Percentiles rank a stretch among this genome's conserved stretches.
These are phyloP conservation scores for Chlorella sp. DNA, from an alignment of 139 green algal species.

Conservation along the genomic window DNA sequence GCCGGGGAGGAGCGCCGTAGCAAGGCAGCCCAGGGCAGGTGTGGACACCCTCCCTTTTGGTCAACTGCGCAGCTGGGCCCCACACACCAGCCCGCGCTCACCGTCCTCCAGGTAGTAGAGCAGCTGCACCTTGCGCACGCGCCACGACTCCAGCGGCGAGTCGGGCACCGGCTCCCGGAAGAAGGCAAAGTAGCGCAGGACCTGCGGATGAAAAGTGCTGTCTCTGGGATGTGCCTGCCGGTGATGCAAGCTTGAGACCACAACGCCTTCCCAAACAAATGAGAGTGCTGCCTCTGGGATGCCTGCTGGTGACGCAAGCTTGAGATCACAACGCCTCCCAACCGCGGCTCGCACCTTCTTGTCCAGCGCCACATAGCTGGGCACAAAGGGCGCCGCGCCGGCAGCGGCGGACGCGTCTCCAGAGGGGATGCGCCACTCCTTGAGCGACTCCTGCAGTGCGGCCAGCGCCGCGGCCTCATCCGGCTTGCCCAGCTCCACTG, in stretches of 20 bases:
- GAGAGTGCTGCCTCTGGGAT: neutral
- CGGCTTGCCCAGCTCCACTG: conserved; percentile 28
- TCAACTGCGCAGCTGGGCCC: no score
- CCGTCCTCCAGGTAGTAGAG: conserved; percentile 36
- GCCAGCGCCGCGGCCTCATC: neutral
- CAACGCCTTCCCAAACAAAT: no score
- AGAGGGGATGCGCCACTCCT: conserved; percentile 1
- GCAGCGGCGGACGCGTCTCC: neutral
- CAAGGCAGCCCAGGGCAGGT: neutral
- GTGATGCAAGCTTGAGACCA: no score
- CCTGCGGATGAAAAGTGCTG: conserved; percentile 54
- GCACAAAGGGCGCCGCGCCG: conserved; percentile 31
- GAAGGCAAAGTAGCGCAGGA: conserved; percentile 93
- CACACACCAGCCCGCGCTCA: no score
- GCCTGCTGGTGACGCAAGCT: neutral
- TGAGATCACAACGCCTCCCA: neutral
- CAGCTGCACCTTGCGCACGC: conserved; percentile 83
- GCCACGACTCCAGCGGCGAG: conserved; percentile 77
- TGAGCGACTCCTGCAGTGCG: conserved; percentile 1
- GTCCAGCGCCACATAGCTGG: conserved; percentile 84
- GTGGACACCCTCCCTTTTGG: no score
- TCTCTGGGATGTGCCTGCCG: no score
- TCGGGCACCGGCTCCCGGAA: conserved; percentile 89
- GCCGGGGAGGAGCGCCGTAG: neutral
- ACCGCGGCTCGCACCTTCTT: conserved; percentile 65